Conservation (phyloP, 305 asterid genomes). For the Solanum hybrid region DNA sequence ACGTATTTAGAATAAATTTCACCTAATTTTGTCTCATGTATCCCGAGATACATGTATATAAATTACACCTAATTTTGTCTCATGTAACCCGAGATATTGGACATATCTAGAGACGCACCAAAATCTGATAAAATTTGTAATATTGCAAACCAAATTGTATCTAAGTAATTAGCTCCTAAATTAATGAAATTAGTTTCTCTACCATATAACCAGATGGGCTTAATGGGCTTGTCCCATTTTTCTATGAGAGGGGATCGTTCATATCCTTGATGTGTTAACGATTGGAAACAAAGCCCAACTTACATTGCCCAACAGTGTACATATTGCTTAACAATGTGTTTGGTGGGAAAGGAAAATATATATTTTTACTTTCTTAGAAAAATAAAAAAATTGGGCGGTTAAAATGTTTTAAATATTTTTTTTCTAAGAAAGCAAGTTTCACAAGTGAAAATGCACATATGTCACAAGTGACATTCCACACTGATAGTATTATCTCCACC, state of each 20-base stretch:
- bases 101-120: neutral
- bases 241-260: neutral
- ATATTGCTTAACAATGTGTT: too few relatives aligned
- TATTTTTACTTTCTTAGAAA: neutral
- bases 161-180: too few relatives aligned
- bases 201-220: neutral
- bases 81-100: neutral
- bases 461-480: neutral
- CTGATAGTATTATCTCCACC: too few relatives aligned
- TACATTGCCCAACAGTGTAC: neutral
- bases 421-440: neutral
- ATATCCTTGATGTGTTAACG: neutral
- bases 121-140: too few relatives aligned
- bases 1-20: neutral
- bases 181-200: neutral
- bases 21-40: neutral
- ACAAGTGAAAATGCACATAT: neutral
- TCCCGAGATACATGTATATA: too few relatives aligned
- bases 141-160: too few relatives aligned
- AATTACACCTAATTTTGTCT: too few relatives aligned
- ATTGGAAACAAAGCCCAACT: neutral
- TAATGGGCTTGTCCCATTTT: neutral
- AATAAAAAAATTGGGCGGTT: neutral
- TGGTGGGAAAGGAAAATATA: neutral
- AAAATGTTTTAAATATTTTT: too few relatives aligned